A percentile compares a stretch with the other conserved stretches of the same genome.
Evolutionary conservation across 306 rosid species (phyloP).

Genomic region (Dalbergia cultrata): DNA sequence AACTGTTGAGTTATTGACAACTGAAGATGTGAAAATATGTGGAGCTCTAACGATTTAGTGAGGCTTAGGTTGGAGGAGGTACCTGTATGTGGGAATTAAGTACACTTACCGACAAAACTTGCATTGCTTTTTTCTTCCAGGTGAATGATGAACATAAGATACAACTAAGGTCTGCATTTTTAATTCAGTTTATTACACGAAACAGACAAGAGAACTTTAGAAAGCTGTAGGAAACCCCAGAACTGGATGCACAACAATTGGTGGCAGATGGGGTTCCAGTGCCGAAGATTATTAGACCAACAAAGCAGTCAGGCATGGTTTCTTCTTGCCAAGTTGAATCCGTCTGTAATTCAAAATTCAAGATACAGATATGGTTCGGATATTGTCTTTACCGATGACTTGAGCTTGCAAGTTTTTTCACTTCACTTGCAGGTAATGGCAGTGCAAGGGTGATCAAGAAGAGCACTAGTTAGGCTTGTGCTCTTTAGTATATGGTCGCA

Average conservation of each 20-base stretch:
- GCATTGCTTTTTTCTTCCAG: constrained; percentile 90
- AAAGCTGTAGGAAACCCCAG: constrained; percentile 86
- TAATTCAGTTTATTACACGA: constrained; percentile 77
- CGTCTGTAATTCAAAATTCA: constrained; percentile 90
- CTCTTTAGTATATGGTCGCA: constrained; percentile 14
- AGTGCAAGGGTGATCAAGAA: constrained; percentile 73
- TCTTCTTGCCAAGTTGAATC: constrained; percentile 94
- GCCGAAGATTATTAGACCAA: constrained; percentile 77
- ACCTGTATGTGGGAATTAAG: constrained; percentile 83
- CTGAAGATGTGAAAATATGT: constrained; percentile 81
- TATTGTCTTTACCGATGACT: constrained; percentile 83
- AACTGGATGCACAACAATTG: constrained; percentile 78
- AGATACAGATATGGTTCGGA: constrained; percentile 68
- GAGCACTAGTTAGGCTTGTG: constrained; percentile 33
- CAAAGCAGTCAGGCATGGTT: constrained; percentile 93
- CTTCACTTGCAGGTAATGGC: constrained; percentile 88
- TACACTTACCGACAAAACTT: constrained; percentile 74
- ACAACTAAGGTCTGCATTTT: constrained; percentile 84
- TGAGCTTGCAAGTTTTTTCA: constrained; percentile 88
- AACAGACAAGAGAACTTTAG: constrained; percentile 80
- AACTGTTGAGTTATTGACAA: constrained; percentile 81
- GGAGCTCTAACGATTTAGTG: constrained; percentile 84
- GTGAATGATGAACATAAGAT: constrained; percentile 65
- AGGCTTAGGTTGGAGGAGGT: constrained; percentile 73
- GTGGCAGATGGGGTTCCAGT: constrained; percentile 76